Percentiles rank a stretch among this genome's conserved stretches.
phyloP scores from a whole-genome alignment of 2,329 filamentous ascomycete species.

The Hypoxylon sp. region DNA sequence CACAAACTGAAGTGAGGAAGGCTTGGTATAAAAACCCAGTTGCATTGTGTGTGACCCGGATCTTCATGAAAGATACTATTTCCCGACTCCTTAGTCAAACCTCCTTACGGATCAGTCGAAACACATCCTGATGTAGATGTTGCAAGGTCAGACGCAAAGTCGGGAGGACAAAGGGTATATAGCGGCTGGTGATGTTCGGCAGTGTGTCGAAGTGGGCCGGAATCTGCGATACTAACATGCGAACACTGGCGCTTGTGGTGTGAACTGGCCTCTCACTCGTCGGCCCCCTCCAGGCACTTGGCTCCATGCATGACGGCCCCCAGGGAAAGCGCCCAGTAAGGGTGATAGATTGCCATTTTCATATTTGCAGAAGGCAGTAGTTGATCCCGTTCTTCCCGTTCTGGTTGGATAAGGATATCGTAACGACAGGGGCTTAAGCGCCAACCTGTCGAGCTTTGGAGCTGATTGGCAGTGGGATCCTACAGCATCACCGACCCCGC shows the following conservation, averaged over 20 bases:
- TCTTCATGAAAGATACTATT: constrained; percentile 51
- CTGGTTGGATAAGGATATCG: constrained; percentile 53
- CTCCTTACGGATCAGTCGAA: constrained; percentile 65
- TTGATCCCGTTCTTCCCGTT: constrained; percentile 43
- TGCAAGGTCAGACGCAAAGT: constrained; percentile 60
- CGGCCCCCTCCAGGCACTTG: constrained; percentile 55
- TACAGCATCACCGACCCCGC: constrained; percentile 50
- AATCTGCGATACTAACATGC: constrained; percentile 51
- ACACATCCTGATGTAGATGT: constrained; percentile 65
- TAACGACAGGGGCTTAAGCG: constrained; percentile 53
- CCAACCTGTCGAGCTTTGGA: constrained; percentile 45
- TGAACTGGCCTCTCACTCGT: constrained; percentile 62
- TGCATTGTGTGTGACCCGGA: constrained; percentile 55
- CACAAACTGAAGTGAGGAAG: constrained; percentile 49
- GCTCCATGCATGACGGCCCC: constrained; percentile 57
- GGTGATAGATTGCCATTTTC: constrained; percentile 50
- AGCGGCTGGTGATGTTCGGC: constrained; percentile 68
- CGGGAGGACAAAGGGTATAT: constrained; percentile 69
- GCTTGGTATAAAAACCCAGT: constrained; percentile 54
- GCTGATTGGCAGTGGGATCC: constrained; percentile 50
- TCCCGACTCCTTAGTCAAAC: constrained; percentile 53
- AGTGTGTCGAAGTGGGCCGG: constrained; percentile 58
- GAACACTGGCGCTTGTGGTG: constrained; percentile 58
- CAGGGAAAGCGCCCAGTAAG: constrained; percentile 59
- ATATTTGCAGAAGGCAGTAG: constrained; percentile 44